Evolutionary conservation across 164 flowering plant species (phyloP).

Genomic region (Berberis vulgaris): DNA sequence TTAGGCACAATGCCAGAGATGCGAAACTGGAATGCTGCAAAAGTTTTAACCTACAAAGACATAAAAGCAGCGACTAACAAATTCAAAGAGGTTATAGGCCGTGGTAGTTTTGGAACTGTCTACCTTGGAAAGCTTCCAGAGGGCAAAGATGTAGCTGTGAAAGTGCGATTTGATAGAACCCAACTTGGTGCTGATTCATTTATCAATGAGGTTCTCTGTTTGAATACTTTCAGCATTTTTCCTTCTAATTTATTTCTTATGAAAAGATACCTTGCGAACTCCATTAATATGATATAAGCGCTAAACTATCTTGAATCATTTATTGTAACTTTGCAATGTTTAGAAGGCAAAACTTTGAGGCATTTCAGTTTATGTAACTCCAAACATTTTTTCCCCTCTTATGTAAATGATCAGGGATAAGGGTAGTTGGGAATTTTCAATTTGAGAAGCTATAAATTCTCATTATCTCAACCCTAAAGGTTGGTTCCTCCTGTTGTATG

Average conservation of each 20-base stretch:
- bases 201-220: slow-evolving; percentile 60
- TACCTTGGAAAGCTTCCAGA: slow-evolving; percentile 69
- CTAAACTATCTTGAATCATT: no score
- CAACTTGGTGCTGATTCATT: slow-evolving; percentile 83
- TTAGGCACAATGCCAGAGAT: slow-evolving; percentile 34
- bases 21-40: slow-evolving; percentile 58
- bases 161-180: slow-evolving; percentile 66
- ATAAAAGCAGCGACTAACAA: slow-evolving; percentile 69
- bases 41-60: slow-evolving; percentile 61
- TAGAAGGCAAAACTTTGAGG: no score
- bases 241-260: background rate
- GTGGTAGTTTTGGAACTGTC: slow-evolving; percentile 87
- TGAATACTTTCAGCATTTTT: slow-evolving; percentile 2
- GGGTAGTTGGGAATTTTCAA: no score
- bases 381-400: no score
- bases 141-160: slow-evolving; percentile 76
- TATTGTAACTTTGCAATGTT: no score
- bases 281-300: no score
- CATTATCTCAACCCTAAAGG: no score
- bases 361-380: no score
- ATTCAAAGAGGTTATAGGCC: slow-evolving; percentile 72
- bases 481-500: no score
- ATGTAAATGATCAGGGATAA: no score
- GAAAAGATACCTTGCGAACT: background rate
- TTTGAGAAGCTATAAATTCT: no score